Conservation (phyloP, 2,329 filamentous ascomycete species). For the Juglanconis oblonga region DNA sequence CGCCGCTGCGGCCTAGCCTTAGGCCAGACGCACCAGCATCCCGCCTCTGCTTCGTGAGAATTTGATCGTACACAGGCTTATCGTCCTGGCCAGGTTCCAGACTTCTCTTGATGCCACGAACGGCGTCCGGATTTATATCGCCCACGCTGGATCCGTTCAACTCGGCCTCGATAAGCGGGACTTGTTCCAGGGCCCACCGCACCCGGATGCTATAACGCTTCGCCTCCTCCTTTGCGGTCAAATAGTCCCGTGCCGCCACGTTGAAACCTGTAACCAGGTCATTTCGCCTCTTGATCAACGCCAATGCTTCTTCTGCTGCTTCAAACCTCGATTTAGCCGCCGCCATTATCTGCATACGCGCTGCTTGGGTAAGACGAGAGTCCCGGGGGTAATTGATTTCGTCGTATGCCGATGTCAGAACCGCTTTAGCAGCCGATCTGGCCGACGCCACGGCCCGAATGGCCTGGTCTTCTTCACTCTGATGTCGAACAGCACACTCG, state of each 20-base stretch:
- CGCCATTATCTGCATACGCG: conserved; percentile 14
- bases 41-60: conserved; percentile 1
- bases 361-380: conserved; percentile 14
- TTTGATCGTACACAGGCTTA: not conserved
- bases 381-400: not conserved
- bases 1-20: not conserved
- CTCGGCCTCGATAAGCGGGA: conserved; percentile 27
- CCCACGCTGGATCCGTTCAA: conserved; percentile 11
- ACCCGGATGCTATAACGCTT: conserved; percentile 20
- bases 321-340: conserved; percentile 18
- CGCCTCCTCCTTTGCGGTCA: conserved; percentile 17
- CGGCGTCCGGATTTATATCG: not conserved
- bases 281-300: conserved; percentile 20
- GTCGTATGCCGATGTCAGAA: conserved; percentile 7
- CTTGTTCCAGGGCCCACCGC: conserved; percentile 28
- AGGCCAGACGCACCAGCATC: not conserved
- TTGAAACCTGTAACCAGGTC: conserved; percentile 21
- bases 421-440: conserved; percentile 10
- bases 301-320: conserved; percentile 19
- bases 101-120: not conserved
- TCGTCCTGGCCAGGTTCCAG: not conserved
- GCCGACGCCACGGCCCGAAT: conserved; percentile 19
- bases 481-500: conserved; percentile 13
- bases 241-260: conserved; percentile 9
- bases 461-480: conserved; percentile 19